These are phyloP conservation scores for Ogataea naganishii DNA, from an alignment of 805 yeast genomes.

Conservation along the genomic window DNA sequence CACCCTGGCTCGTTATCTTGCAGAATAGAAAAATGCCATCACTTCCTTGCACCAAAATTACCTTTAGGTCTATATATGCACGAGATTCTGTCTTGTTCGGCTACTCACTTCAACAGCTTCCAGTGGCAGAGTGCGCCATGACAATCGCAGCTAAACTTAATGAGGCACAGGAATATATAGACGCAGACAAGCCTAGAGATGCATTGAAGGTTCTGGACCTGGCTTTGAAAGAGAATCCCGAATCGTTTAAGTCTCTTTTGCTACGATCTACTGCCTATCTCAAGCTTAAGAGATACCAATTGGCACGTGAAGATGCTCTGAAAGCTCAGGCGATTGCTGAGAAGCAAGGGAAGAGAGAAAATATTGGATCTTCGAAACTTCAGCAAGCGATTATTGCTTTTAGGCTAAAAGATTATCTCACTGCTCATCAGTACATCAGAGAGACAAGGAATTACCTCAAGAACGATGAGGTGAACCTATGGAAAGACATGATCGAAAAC, in stretches of 20 bases:
- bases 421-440: constrained; percentile 32
- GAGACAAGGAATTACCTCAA: constrained; percentile 33
- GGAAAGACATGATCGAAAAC: constrained; percentile 32
- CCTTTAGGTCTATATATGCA: too few relatives aligned
- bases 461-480: constrained; percentile 40
- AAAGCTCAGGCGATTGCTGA: constrained; percentile 38
- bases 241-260: constrained; percentile 36
- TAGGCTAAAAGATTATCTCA: constrained; percentile 29
- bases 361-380: constrained; percentile 39
- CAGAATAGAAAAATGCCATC: too few relatives aligned
- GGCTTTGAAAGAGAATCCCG: constrained; percentile 33
- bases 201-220: constrained; percentile 34
- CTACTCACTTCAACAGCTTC: too few relatives aligned
- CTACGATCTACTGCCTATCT: constrained; percentile 43
- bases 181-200: constrained; percentile 30
- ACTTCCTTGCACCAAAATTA: too few relatives aligned
- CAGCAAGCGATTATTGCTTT: constrained; percentile 40
- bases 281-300: constrained; percentile 36
- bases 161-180: constrained; percentile 33
- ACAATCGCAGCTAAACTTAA: constrained; percentile 24
- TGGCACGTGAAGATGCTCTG: constrained; percentile 36
- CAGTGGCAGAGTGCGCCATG: too few relatives aligned
- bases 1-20: too few relatives aligned
- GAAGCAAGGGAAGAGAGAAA: constrained; percentile 34
- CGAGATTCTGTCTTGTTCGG: too few relatives aligned